Evolutionary conservation across 306 rosid genomes (phyloP).

Genomic region (Prinsepia uniflora): DNA sequence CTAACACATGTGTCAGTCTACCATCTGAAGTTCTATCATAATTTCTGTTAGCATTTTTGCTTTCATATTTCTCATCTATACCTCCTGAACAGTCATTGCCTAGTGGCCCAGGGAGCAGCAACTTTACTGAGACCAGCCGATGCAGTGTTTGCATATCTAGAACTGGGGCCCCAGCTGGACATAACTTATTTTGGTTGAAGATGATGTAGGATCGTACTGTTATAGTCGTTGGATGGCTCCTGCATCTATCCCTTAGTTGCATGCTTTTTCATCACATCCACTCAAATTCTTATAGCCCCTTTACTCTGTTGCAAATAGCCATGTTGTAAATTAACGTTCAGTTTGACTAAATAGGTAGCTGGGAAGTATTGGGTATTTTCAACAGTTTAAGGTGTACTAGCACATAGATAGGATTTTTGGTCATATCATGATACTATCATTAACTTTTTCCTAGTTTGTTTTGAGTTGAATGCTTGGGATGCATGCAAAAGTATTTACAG

Average conservation of each 20-base stretch:
- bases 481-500: not conserved
- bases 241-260: too few relatives aligned
- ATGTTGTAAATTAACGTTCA: too few relatives aligned
- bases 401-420: not conserved
- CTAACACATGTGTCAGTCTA: not conserved
- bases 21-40: not conserved
- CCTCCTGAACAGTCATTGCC: not conserved
- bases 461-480: not conserved
- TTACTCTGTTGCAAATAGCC: too few relatives aligned
- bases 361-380: not conserved
- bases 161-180: not conserved
- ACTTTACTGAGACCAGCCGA: not conserved
- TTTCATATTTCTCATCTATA: not conserved
- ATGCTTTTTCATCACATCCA: too few relatives aligned
- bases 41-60: not conserved
- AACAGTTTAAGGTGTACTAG: not conserved
- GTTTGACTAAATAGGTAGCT: not conserved
- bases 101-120: not conserved
- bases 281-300: too few relatives aligned
- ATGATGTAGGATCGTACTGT: not conserved
- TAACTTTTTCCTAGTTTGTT: too few relatives aligned
- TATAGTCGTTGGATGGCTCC: not conserved
- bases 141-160: not conserved
- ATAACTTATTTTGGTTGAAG: not conserved
- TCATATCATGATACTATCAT: too few relatives aligned